These are phyloP conservation scores for Microdochium bolleyi DNA, from an alignment of 2,329 filamentous ascomycete genomes.

Conservation along the genomic window DNA sequence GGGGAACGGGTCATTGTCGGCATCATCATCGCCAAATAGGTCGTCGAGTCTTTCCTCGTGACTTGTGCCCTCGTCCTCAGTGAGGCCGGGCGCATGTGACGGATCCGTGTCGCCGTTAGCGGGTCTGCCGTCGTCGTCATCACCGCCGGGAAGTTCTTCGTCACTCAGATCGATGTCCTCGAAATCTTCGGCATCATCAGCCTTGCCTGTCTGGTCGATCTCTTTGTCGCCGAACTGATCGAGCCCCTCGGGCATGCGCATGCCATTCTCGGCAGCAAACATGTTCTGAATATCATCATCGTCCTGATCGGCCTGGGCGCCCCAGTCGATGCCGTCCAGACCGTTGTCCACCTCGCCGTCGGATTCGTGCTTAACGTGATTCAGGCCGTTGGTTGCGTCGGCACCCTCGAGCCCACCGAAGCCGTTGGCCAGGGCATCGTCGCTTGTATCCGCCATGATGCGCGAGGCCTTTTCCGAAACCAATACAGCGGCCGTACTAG, in stretches of 20 bases:
- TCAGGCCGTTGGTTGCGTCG: slow-evolving; percentile 1
- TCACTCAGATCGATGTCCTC: slow-evolving; percentile 91
- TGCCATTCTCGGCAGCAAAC: slow-evolving; percentile 36
- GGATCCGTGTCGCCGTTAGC: slow-evolving; percentile 23
- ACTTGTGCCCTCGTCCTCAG: slow-evolving; percentile 52
- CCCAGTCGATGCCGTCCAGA: slow-evolving; percentile 17
- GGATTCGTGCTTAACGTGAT: slow-evolving; percentile 12
- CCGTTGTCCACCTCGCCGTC: slow-evolving; percentile 5
- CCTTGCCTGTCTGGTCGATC: slow-evolving; percentile 68
- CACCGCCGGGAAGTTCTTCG: slow-evolving; percentile 81
- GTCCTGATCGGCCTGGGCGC: slow-evolving; percentile 16
- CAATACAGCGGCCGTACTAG: not conserved
- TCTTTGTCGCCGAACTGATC: slow-evolving; percentile 29
- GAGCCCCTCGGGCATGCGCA: slow-evolving; percentile 37
- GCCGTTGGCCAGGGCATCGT: not conserved
- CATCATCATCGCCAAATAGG: slow-evolving; percentile 56
- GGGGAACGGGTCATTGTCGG: slow-evolving; percentile 30
- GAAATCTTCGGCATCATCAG: slow-evolving; percentile 84
- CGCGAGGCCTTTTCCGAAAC: not conserved
- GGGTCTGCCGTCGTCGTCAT: slow-evolving; percentile 51
- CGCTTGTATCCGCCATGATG: not conserved
- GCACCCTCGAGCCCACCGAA: not conserved
- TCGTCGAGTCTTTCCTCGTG: slow-evolving; percentile 51
- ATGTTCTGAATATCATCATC: slow-evolving; percentile 31
- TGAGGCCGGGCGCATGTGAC: slow-evolving; percentile 43